These are phyloP conservation scores for Rhipidocladum racemiflorum DNA, from an alignment of 176 grass and related monocot species.

Conservation along the genomic window DNA sequence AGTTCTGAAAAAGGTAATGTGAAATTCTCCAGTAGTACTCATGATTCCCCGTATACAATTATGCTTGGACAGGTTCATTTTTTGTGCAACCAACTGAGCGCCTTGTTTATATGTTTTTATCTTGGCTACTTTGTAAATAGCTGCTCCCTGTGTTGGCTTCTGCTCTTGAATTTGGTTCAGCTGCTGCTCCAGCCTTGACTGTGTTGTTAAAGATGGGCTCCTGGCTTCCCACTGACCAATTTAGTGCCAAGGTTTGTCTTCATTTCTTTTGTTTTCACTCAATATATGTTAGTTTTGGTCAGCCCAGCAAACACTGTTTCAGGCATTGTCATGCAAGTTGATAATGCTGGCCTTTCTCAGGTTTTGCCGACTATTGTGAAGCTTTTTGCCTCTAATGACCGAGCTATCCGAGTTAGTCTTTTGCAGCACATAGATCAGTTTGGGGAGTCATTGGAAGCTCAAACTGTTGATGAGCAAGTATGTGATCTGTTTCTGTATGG, in stretches of 20 bases:
- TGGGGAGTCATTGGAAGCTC: conserved; percentile 82
- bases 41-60: neutral
- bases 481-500: conserved; percentile 25
- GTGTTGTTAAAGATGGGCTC: conserved; percentile 93
- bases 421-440: conserved; percentile 98
- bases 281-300: conserved; percentile 9
- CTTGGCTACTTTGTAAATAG: conserved; percentile 46
- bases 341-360: conserved; percentile 44
- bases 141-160: conserved; percentile 89
- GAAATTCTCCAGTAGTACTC: conserved; percentile 14
- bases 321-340: conserved; percentile 4
- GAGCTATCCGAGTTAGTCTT: conserved; percentile 94
- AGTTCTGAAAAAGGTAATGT: conserved; percentile 88
- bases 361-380: conserved; percentile 97
- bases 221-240: conserved; percentile 87
- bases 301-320: neutral
- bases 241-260: conserved; percentile 70
- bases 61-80: conserved; percentile 18
- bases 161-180: conserved; percentile 95
- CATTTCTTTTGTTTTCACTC: conserved; percentile 4
- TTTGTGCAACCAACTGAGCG: neutral
- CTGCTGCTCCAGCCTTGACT: conserved; percentile 93
- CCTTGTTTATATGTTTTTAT: conserved; percentile 15
- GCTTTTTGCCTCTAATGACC: conserved; percentile 92
- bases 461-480: conserved; percentile 99